Conservation (phyloP, 2,329 filamentous ascomycete genomes). For the Trichoderma breve region DNA sequence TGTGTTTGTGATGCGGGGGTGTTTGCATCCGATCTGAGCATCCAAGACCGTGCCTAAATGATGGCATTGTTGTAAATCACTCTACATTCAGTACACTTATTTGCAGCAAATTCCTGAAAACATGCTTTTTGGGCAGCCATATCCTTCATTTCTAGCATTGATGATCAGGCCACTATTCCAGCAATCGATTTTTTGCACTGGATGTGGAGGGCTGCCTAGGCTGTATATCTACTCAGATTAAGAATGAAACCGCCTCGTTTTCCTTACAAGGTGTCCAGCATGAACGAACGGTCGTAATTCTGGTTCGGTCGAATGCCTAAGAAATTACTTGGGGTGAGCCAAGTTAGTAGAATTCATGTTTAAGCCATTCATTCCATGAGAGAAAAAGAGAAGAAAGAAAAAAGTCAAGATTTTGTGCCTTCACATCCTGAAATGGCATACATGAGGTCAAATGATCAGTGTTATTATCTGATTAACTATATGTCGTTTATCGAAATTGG, state of each 20-base stretch:
- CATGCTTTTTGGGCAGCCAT: not conserved
- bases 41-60: not conserved
- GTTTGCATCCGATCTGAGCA: not conserved
- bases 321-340: not conserved
- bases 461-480: not conserved
- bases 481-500: not conserved
- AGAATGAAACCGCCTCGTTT: not conserved
- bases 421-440: not conserved
- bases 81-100: not conserved
- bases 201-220: not conserved
- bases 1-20: not conserved
- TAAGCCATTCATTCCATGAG: not conserved
- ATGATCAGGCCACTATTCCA: not conserved
- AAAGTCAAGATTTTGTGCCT: not conserved
- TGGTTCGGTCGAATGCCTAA: not conserved
- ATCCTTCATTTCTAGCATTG: not conserved
- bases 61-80: not conserved
- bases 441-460: not conserved
- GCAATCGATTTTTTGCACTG: rapidly evolving
- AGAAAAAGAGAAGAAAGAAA: not conserved
- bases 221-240: not conserved
- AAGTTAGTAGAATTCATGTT: not conserved
- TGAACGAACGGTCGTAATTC: not conserved
- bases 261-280: not conserved
- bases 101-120: not conserved